phyloP scores from a whole-genome alignment of 139 green algal species.

The Ulvella scutata region DNA sequence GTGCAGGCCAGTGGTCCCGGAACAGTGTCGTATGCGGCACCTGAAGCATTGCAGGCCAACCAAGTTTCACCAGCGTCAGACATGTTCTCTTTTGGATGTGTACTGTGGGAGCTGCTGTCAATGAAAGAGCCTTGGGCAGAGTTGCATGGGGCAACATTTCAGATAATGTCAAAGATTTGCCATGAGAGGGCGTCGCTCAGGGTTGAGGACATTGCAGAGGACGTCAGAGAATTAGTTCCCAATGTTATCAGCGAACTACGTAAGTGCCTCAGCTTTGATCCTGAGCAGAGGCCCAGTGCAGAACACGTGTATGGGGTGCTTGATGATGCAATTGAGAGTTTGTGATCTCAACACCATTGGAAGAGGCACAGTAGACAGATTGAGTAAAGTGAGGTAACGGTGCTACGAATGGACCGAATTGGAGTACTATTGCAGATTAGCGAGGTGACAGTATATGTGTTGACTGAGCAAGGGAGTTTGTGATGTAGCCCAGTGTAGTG shows the following conservation, averaged over 20 bases:
- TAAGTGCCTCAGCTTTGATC: background rate
- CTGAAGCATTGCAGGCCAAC: background rate
- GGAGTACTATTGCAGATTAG: too few relatives aligned
- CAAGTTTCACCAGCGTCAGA: background rate
- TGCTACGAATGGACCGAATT: too few relatives aligned
- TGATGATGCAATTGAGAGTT: constrained; percentile 1
- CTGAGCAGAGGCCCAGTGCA: background rate
- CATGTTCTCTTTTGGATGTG: background rate
- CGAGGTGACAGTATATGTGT: too few relatives aligned
- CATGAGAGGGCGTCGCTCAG: background rate
- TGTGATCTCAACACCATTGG: constrained; percentile 1
- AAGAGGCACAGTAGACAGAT: too few relatives aligned
- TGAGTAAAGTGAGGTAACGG: too few relatives aligned
- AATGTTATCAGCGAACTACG: background rate
- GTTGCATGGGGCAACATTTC: background rate
- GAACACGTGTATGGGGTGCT: background rate
- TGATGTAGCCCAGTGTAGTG: too few relatives aligned
- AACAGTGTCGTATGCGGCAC: background rate
- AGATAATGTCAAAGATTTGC: background rate
- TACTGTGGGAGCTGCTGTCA: background rate
- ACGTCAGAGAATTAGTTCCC: background rate
- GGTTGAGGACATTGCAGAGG: background rate
- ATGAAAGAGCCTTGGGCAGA: background rate
- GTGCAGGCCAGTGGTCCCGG: background rate
- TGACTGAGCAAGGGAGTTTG: too few relatives aligned